Evolutionary conservation across 306 rosid species (phyloP), one percentile per base, ranked within the genome.

Genomic region (Ochetophila trinervis): DNA sequence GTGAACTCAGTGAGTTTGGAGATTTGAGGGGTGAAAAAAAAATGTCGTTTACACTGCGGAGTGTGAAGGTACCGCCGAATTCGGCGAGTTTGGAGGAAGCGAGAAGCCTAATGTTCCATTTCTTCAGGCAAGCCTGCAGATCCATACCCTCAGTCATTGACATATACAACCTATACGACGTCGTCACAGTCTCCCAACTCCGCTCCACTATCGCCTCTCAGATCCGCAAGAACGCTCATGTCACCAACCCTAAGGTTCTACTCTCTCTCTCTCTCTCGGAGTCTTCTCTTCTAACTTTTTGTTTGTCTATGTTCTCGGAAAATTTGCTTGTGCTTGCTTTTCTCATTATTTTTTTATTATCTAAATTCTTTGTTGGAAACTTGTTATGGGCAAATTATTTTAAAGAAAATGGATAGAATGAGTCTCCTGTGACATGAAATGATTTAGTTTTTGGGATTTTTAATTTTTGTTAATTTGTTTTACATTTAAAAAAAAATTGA

Each of bases 51-150:
- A 73, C 68, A 53, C 67, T 78, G 16, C 79, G 87, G 40, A 67
- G 37, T 70, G 78, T 85, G 81, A 93, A 87, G 74, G 99, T 93
- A 40, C 86, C 88, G 11, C 96, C 99, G 17, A 87, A 89, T 82
- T 93, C 99, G 2, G 90, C 69, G 56, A 86, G 45, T 57, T 61
- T 93, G 14, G 97, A 79, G 21, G 99, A 93, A 57, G 99, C 99
- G n/a, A 72, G 91, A 69, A 76, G 52, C 4, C 80, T 87, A 19
- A 90, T 93, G 1, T 87, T 93, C 84, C 84, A 90, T 8, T 93
- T 90, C 91, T 93, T 93, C 85, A 79, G 74, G 64, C 20, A 68
- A 3, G 96, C 97, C 11, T 93, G 90, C 74, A 73, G 97, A 82
- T 89, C 96, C 18, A 65, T 93, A 15, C 97, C 97, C 18, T 0